Evolutionary conservation across 805 yeast species (phyloP).

Genomic region (Dipodascopsis uninucleata): DNA sequence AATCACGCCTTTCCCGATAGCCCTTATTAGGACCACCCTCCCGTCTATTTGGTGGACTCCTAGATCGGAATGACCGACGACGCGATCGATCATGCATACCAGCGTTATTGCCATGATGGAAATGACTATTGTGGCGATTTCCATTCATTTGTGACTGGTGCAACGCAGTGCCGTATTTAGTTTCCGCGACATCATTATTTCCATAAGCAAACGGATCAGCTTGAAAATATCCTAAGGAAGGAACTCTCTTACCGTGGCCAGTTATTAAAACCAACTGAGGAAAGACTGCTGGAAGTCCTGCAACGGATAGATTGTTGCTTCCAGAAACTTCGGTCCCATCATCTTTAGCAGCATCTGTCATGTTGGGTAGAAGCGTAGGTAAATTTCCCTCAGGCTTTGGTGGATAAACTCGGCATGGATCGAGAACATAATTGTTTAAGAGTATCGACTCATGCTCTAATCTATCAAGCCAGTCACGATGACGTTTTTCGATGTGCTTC

Average conservation of each 20-base stretch:
- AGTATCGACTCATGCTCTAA: slow-evolving; percentile 10
- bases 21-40: slow-evolving; percentile 13
- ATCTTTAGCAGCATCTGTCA: not conserved
- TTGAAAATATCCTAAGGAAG: slow-evolving; percentile 4
- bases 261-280: slow-evolving; percentile 10
- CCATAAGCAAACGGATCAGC: slow-evolving; percentile 21
- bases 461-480: slow-evolving; percentile 19
- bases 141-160: slow-evolving; percentile 5
- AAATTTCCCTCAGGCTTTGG: slow-evolving; percentile 15
- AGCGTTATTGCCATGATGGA: not conserved
- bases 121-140: not conserved
- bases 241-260: slow-evolving; percentile 6
- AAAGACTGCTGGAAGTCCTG: slow-evolving; percentile 16
- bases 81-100: slow-evolving; percentile 1
- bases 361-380: slow-evolving; percentile 6
- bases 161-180: slow-evolving; percentile 6
- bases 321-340: not conserved
- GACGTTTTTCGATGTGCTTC: slow-evolving; percentile 26
- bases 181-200: slow-evolving; percentile 5
- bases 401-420: slow-evolving; percentile 21
- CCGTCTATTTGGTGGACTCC: slow-evolving; percentile 12
- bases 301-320: not conserved
- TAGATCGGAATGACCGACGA: slow-evolving; percentile 9
- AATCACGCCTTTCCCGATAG: slow-evolving; percentile 1
- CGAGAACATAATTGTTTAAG: slow-evolving; percentile 21